These are phyloP conservation scores for Thermothielavioides terrestris DNA, from an alignment of 495 filamentous ascomycete genomes.

Conservation along the genomic window DNA sequence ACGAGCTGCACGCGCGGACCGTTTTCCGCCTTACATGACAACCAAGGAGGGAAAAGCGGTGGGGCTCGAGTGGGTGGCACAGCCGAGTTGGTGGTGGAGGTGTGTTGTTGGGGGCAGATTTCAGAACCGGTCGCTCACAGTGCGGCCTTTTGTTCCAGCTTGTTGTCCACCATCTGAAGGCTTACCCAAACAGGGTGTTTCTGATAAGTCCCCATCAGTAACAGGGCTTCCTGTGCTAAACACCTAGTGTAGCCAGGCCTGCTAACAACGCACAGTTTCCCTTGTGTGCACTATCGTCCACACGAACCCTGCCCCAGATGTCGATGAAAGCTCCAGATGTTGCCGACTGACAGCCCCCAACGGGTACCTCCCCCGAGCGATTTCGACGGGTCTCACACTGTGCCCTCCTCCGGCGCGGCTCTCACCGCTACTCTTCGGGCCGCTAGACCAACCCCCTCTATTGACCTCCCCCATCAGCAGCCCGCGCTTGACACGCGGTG, in stretches of 20 bases:
- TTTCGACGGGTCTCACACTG: slow-evolving; percentile 16
- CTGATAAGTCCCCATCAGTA: no score
- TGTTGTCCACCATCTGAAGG: no score
- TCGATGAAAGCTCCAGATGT: no score
- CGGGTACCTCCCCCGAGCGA: slow-evolving; percentile 21
- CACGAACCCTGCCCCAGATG: no score
- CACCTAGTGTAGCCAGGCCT: no score
- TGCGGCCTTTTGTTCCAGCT: background rate
- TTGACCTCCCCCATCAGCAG: slow-evolving; percentile 1
- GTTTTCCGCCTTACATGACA: slow-evolving; percentile 36
- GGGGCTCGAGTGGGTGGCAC: slow-evolving; percentile 11
- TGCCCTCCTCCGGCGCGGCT: slow-evolving; percentile 12
- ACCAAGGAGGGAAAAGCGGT: slow-evolving; percentile 23
- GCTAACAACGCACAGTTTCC: no score
- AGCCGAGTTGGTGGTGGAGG: slow-evolving; percentile 11
- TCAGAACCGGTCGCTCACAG: background rate
- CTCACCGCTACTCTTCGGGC: slow-evolving; percentile 29
- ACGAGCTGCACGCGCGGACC: slow-evolving; percentile 33
- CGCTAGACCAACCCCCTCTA: slow-evolving; percentile 22
- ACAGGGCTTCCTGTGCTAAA: no score
- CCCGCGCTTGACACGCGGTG: slow-evolving; percentile 14
- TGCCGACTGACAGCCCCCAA: slow-evolving; percentile 1
- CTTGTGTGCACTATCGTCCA: no score
- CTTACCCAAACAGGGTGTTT: no score
- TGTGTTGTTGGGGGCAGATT: background rate